Conservation (phyloP, 169 alveolate genomes). For the Plasmodium vinckei region DNA sequence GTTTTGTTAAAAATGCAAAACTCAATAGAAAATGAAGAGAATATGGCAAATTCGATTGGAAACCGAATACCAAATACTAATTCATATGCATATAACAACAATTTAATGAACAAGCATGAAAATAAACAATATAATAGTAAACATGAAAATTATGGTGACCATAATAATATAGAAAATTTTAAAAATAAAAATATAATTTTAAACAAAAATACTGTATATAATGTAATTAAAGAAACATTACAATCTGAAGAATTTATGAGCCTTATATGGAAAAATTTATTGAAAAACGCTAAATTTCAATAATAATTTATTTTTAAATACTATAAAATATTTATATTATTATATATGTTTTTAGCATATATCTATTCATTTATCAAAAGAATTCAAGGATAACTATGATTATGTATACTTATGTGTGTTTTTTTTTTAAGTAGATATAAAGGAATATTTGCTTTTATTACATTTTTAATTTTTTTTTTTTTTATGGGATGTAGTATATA, state of each 20-base stretch:
- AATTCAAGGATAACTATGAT: no score
- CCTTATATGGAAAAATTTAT: constrained; percentile 39
- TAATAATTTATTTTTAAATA: not conserved
- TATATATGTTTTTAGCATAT: no score
- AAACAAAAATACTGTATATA: constrained; percentile 28
- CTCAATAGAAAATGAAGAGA: constrained; percentile 22
- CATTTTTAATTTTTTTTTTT: no score
- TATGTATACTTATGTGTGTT: no score
- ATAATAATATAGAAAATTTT: not conserved
- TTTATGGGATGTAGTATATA: no score
- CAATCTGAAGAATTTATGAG: constrained; percentile 63
- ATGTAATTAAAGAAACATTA: constrained; percentile 53
- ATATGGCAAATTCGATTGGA: not conserved
- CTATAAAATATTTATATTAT: not conserved
- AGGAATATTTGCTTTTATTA: no score
- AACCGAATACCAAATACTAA: not conserved
- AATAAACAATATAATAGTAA: constrained; percentile 3
- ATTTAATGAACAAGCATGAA: not conserved
- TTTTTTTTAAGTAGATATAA: no score
- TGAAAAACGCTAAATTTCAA: constrained; percentile 1
- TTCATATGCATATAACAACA: not conserved
- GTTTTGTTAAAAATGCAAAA: constrained; percentile 35
- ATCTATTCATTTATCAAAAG: no score
- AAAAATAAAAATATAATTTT: constrained; percentile 25
- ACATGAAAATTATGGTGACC: not conserved